Evolutionary conservation across 768 basidiomycete species (phyloP), one percentile per base, ranked within the genome.

Genomic region (Suillus subluteus): DNA sequence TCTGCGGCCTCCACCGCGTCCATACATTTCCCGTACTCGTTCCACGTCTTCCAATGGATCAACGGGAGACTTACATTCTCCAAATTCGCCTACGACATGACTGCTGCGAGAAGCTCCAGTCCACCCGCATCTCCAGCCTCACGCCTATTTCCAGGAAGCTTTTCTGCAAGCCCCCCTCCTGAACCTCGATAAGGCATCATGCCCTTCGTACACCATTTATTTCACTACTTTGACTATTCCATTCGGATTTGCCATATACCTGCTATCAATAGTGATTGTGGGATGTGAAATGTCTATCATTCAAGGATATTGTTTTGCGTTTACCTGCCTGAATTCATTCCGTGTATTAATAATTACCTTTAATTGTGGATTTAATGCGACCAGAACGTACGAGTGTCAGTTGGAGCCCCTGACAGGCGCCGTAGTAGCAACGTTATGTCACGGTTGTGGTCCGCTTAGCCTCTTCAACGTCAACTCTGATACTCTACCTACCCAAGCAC

Each of bases 1-100:
- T 21, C 73, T 61, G n/a, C 50, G 63, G 7, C 82, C 83, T 2
- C 72, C 82, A 0, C 86, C 88, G 2, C 80, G 82, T n/a, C 86
- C 88, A 12, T 91, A 91, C 68, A 76, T 90, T 30, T 82, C 87
- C 1, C 86, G 89, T 3, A 78, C 81, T 41, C 81, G 87, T 37
- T 86, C 87, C 1, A 82, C 84, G 1, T 82, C 83, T 48, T 63
- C 64, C 6, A 62, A 64, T 38, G 55, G 62, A n/a, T 62, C 62
- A 30, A 62, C 56, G 26, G 64, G 43, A 61, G 55, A 43, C 32
- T 18, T 62, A n/a, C 58, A 44, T 11, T 16, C 62, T 40, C 48
- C 41, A 6, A 41, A 32, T 18, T 68, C 64, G 37, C 56, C 71
- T 4, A 50, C 38, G 35, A 62, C 62, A 21, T 64, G 41, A 23